phyloP scores from a whole-genome alignment of 148 eudicot species.

The Silene latifolia region DNA sequence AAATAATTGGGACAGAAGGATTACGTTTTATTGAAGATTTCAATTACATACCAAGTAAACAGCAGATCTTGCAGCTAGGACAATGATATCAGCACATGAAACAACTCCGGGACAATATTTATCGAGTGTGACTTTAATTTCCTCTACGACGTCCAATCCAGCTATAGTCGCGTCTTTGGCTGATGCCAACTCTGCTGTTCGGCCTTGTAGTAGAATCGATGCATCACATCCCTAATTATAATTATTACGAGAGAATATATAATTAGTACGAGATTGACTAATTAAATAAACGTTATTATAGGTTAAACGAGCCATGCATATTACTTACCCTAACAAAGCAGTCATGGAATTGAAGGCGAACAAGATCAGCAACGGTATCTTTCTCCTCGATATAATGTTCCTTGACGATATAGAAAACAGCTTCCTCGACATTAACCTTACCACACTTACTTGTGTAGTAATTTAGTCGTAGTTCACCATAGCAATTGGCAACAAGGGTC shows the following conservation, averaged over 20 bases:
- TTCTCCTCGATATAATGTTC: neutral
- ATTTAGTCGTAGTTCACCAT: constrained; percentile 15
- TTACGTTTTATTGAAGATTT: neutral
- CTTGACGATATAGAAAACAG: constrained; percentile 18
- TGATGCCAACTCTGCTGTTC: constrained; percentile 19
- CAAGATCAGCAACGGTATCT: constrained; percentile 26
- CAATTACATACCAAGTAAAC: constrained; percentile 19
- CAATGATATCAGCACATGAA: constrained; percentile 54
- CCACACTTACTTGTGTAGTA: constrained; percentile 22
- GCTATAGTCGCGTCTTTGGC: neutral
- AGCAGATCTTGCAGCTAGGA: constrained; percentile 42
- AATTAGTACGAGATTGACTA: neutral
- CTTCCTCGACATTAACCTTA: constrained; percentile 15
- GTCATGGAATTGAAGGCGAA: constrained; percentile 32
- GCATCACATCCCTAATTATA: constrained; percentile 18
- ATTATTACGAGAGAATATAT: neutral
- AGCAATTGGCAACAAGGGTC: constrained; percentile 27
- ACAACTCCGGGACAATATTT: constrained; percentile 43
- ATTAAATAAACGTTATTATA: too few relatives aligned
- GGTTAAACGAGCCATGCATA: too few relatives aligned
- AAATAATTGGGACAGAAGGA: too few relatives aligned
- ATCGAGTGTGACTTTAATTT: constrained; percentile 40
- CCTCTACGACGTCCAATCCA: constrained; percentile 27
- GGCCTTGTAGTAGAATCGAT: constrained; percentile 21
- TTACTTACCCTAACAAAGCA: constrained; percentile 29